These are phyloP conservation scores for Pseudotsuga menziesii DNA, from an alignment of 75 land plant genomes.

Conservation along the genomic window DNA sequence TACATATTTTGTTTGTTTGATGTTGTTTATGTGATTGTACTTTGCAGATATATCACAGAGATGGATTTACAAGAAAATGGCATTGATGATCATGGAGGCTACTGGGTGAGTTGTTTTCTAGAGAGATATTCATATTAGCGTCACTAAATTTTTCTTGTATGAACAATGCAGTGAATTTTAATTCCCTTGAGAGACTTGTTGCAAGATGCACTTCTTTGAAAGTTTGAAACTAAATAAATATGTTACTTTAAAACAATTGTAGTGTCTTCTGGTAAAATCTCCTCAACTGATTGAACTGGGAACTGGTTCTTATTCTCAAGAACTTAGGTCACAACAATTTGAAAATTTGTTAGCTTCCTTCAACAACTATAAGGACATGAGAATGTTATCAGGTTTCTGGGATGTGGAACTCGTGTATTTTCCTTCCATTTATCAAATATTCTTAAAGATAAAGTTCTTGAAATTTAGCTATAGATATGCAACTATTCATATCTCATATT, in stretches of 20 bases:
- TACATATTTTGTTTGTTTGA: too few species aligned
- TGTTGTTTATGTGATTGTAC: too few species aligned
- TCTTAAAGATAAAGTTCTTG: too few species aligned
- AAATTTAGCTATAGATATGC: too few species aligned
- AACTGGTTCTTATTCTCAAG: conserved; percentile 51
- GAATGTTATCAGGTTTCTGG: conserved; percentile 57
- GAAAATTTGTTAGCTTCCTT: conserved; percentile 36
- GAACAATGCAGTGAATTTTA: conserved; percentile 37
- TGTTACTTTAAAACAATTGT: conserved; percentile 46
- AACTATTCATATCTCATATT: conserved; percentile 33
- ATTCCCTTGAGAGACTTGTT: conserved; percentile 58
- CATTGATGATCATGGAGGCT: too few species aligned
- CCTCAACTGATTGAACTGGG: conserved; percentile 67
- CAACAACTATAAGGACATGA: conserved; percentile 41
- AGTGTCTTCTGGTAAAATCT: conserved; percentile 38
- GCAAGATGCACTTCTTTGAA: conserved; percentile 44
- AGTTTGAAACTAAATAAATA: conserved; percentile 47
- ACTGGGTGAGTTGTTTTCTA: too few species aligned
- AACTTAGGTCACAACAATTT: conserved; percentile 19
- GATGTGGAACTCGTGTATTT: conserved; percentile 32
- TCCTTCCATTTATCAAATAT: conserved; percentile 43
- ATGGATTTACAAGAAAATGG: too few species aligned
- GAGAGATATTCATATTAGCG: conserved; percentile 46
- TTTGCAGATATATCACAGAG: too few species aligned
- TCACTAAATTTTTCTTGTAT: conserved; percentile 58